Base-by-base conservation (phyloP, 2,329 filamentous ascomycete genomes). In the Teratosphaeria nubilosa region DNA sequence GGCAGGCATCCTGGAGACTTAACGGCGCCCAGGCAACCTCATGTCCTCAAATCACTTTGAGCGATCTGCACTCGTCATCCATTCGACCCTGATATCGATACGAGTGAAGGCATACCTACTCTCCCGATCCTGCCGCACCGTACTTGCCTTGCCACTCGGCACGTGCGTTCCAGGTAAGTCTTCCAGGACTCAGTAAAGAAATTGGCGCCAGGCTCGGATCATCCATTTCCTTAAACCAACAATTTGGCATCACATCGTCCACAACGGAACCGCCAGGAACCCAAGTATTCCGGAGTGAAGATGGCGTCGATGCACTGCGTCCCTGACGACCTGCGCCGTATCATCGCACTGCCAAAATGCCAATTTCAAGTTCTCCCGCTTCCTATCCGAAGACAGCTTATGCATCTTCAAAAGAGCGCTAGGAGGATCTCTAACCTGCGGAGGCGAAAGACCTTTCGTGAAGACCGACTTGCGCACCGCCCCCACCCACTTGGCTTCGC, bases 391-490 rank as follows among this genome's bases (percentile, higher is more conserved):
- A 41, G n/a, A 14, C 25, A 55, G n/a, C 34, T 31, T 50, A 22
- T 54, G 56, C n/a, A 24, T 14, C 50, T 9, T 56, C 16, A 22
- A 34, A 14, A 31, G 34, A 10, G 30, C 20, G 16, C 37, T 50
- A 31, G 58, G 24, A 62, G 11, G 34, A 20, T 56, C 48, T 6
- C 58, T 53, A 20, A 61, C 62, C 37, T 56, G 60, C 13, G 68
- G 68, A 10, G 64, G 68, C 7, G 58, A 60, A 58, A 69, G 62
- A 5, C 68, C 68, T 55, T 62, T 65, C 25, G 58, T 62, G 27
- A 69, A 69, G 6, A 66, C 63, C 20, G 51, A 62, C 31, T 60
- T 60, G 13, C 63, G 55, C 7, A 69, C 64, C 1, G 54, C 58
- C 7, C 65, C 62, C 13, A 64, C 37, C 68, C 68, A 69, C 53